Percentiles rank a stretch among this genome's conserved stretches.
Evolutionary conservation across 2,329 filamentous ascomycete species (phyloP).

Genomic region (Pyrenophora teres): DNA sequence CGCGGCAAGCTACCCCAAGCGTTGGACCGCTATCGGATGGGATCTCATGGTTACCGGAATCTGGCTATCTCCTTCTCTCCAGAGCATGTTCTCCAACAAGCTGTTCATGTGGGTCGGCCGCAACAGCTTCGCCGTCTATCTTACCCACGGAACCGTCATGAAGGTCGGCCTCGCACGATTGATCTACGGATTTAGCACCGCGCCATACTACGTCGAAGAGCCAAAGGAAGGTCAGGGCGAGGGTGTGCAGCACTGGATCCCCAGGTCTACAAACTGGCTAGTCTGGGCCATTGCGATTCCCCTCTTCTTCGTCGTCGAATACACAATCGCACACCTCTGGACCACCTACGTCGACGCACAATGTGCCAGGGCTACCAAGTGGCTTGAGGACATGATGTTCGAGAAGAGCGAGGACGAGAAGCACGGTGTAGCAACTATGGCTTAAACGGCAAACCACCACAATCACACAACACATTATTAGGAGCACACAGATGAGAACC

Average conservation of each 20-base stretch:
- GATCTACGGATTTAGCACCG: conserved; percentile 57
- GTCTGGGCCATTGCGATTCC: conserved; percentile 52
- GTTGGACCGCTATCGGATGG: conserved; percentile 55
- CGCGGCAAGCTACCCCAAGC: conserved; percentile 48
- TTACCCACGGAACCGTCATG: conserved; percentile 59
- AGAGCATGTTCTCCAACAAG: conserved; percentile 56
- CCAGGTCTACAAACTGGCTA: conserved; percentile 45
- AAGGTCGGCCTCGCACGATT: conserved; percentile 58
- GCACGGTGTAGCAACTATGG: conserved; percentile 32
- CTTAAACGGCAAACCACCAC: conserved; percentile 14
- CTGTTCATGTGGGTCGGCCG: conserved; percentile 60
- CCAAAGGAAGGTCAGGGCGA: conserved; percentile 48
- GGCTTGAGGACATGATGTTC: conserved; percentile 56
- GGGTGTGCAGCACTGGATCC: conserved; percentile 50
- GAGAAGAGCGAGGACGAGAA: conserved; percentile 50
- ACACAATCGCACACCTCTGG: conserved; percentile 56
- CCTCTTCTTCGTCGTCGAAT: conserved; percentile 54
- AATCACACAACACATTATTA: neutral
- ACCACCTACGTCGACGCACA: conserved; percentile 58
- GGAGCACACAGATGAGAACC: conserved; percentile 12
- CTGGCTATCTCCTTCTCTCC: conserved; percentile 55
- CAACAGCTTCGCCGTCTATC: conserved; percentile 61
- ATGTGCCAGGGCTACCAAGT: conserved; percentile 55
- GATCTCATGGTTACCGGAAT: conserved; percentile 58
- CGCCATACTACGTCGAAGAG: conserved; percentile 49